Base-by-base conservation (phyloP, 2,329 filamentous ascomycete genomes). In the Fonsecaea monophora region DNA sequence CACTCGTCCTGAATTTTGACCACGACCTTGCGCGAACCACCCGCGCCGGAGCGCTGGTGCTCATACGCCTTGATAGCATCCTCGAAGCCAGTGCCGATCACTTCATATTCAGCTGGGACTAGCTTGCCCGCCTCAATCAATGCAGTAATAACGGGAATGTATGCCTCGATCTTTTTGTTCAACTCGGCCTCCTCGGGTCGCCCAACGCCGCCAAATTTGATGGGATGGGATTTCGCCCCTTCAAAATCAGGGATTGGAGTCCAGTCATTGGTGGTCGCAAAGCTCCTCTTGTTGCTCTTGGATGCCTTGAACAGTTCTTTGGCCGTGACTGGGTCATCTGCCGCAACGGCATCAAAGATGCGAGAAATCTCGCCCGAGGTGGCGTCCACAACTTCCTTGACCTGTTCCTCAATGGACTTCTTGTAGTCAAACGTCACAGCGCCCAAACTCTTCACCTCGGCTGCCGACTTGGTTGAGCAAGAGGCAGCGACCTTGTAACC, bases 401-500 rank as follows among this genome's bases (percentile, higher is more conserved):
- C 71, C 50, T 77, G 72, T 7, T 76, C 73, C 3, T 67, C 57
- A 12, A 74, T 53, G 4, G 74, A 25, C 9, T 66, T 65, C 67
- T 77, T 77, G 68, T 77, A 78, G 68, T 78, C 74, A 64, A 78
- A 72, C 1, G 70, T 70, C 37, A 71, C 67, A 42, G 75, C 76
- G 53, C 74, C 75, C 57, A 76, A 55, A 4, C 66, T 68, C 54
- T 74, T 73, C 55, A 78, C 67, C 10, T 73, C 71, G 8, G 72
- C 68, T 50, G 73, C 69, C 6, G 73, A 76, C 30, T 70, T 73
- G 21, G 66, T 65, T 1, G 77, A 77, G 61, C 75, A 76, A 8
- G 76, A 77, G 2, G 75, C 72, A 21, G 73, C 67, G 9, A 78
- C 77, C 55, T 74, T 74, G 68, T 75, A 78, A 18, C 76, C 76